A percentile compares a stretch with the other conserved stretches of the same genome.
Conservation (phyloP, 2,329 filamentous ascomycete species). For the Ceratocystis harringtonii region DNA sequence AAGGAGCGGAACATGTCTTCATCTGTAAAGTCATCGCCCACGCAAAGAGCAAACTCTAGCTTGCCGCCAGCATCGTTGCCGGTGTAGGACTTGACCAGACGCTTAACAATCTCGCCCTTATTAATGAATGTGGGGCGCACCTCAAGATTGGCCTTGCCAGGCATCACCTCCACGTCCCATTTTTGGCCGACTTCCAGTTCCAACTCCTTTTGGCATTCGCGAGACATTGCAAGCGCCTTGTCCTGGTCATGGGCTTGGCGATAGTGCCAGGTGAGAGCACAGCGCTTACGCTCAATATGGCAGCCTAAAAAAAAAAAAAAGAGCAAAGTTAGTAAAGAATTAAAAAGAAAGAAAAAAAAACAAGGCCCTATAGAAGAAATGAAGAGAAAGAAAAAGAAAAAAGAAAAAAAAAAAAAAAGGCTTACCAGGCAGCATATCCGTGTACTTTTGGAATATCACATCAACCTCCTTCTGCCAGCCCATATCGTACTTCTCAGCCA, state of each 20-base stretch:
- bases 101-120: slow-evolving; percentile 88
- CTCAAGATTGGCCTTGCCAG: slow-evolving; percentile 90
- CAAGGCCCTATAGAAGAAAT: not conserved
- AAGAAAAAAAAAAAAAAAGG: slow-evolving; percentile 16
- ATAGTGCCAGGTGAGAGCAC: slow-evolving; percentile 95
- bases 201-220: slow-evolving; percentile 67
- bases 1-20: slow-evolving; percentile 92
- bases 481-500: slow-evolving; percentile 80
- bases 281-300: slow-evolving; percentile 87
- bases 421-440: slow-evolving; percentile 67
- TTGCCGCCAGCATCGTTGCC: slow-evolving; percentile 32
- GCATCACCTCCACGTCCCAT: slow-evolving; percentile 93
- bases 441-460: slow-evolving; percentile 74
- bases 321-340: slow-evolving; percentile 1
- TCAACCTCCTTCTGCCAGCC: slow-evolving; percentile 79
- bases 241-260: slow-evolving; percentile 69
- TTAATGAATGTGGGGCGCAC: slow-evolving; percentile 95
- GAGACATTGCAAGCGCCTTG: slow-evolving; percentile 63
- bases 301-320: slow-evolving; percentile 40
- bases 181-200: slow-evolving; percentile 59
- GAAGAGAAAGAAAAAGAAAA: not conserved
- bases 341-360: not conserved
- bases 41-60: slow-evolving; percentile 76
- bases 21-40: slow-evolving; percentile 93
- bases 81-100: slow-evolving; percentile 61